phyloP scores from a whole-genome alignment of 176 grass and related monocot genomes.

The Cenchrus purpureus region DNA sequence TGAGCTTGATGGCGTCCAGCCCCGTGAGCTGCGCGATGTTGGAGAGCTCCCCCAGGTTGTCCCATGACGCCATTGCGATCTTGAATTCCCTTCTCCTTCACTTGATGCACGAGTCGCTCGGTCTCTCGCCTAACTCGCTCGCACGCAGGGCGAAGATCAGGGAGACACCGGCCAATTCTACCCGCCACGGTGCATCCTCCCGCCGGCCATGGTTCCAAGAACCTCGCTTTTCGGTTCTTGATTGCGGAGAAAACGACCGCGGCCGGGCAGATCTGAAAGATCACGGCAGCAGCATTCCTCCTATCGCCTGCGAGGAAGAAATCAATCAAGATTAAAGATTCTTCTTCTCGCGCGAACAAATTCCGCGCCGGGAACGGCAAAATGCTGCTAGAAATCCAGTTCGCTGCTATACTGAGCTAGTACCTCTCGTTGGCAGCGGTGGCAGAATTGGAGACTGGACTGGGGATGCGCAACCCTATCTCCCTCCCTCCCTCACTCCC shows the following conservation, averaged over 20 bases:
- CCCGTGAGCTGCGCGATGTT: slow-evolving; percentile 79
- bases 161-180: background rate
- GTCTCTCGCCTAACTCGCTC: background rate
- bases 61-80: slow-evolving; percentile 61
- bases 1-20: slow-evolving; percentile 71
- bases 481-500: slow-evolving; percentile 8
- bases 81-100: background rate
- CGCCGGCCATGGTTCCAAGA: background rate
- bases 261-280: slow-evolving; percentile 46
- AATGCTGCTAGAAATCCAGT: slow-evolving; percentile 7
- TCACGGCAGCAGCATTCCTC: background rate
- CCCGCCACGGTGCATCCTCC: background rate
- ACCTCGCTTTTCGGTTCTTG: background rate
- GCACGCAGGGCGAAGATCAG: slow-evolving; percentile 9
- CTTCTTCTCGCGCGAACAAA: background rate
- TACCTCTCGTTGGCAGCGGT: background rate
- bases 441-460: background rate
- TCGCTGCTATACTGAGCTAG: no score
- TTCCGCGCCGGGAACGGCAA: slow-evolving; percentile 2
- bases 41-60: slow-evolving; percentile 54
- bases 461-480: background rate
- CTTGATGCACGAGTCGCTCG: background rate
- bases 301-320: background rate
- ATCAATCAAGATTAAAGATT: background rate
- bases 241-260: background rate